Base-by-base conservation (phyloP, 345 rosid genomes). In the Acer negundo region DNA sequence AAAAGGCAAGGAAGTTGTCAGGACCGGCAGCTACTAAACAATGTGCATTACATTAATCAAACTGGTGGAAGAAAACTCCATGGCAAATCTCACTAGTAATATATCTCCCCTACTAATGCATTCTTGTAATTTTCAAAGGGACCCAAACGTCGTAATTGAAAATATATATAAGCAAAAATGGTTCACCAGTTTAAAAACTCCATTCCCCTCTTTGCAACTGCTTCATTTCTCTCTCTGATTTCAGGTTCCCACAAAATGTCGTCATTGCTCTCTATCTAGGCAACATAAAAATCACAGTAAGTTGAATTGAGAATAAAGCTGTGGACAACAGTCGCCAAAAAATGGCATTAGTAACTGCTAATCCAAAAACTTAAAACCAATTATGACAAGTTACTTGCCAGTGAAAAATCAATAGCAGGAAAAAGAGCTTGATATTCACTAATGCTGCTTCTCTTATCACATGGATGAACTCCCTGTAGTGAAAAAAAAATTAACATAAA, bases 331-430 rank as follows among this genome's bases (percentile, higher is more conserved):
- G 19, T 19, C 3, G 10, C 4, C 40, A 17, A 15, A 46, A 59
- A 72, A 28, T 28, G 58, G 49, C 15, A 77, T 3, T 15, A 15
- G 38, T 69, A 38, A 70, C 13, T 10, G 51, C 26, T 42, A 22
- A 20, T 9, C 56, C 67, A 42, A 10, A 49, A 42, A 47, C 75
- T 16, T 28, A 19, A 73, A 42, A 24, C 13, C 28, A 69, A n/a
- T 42, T 10, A 76, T 59, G 55, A 53, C 22, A 46, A 78, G 40
- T 28, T 79, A 83, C 90, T 88, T 85, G 82, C 98, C 92, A 82
- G 80, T 10, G 98, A 89, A 86, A 94, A 94, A 81, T 94, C 94
- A 76, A 92, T 70, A 1, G 92, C 93, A 77, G 95, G 98, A 83
- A 92, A 92, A 62, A 90, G 70, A 81, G 90, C 61, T 40, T 23